Base-by-base conservation (phyloP, 2,329 filamentous ascomycete species). In the Fusarium coicis region DNA sequence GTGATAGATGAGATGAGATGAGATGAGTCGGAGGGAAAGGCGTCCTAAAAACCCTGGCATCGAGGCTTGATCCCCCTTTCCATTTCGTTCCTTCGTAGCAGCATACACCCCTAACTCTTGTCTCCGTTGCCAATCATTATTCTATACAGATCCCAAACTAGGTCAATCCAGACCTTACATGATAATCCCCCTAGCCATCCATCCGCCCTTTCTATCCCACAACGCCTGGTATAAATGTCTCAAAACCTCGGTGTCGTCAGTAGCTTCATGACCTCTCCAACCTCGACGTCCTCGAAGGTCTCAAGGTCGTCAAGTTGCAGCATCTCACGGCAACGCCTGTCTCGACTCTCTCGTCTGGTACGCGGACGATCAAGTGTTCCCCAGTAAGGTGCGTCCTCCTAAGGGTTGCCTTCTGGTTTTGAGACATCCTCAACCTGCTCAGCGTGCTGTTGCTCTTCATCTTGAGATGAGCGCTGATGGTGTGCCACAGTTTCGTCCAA, bases 201-300 rank as follows among this genome's bases (percentile, higher is more conserved):
- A 56, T 66, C 73, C 64, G n/a, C 53, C 65, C 71, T 55, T 57
- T 75, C 64, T 72, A 76, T 55, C 60, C 73, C 66, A 65, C 66
- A 65, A 74, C 75, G 70, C 74, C 74, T 75, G 70, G 54, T 70
- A 77, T 73, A 68, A 66, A 71, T 62, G 63, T 59, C 69, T 77
- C 65, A 75, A 63, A 54, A 66, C 58, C 64, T 71, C 44, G 58
- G 63, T 67, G 62, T 69, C 57, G 73, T 74, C 68, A 79, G 55
- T 56, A 77, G 62, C 60, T 65, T 74, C 63, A 72, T 66, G 63
- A 80, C 55, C 28, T 79, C 78, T 47, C 77, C 76, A 57, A 78
- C 58, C 59, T 79, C 76, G 63, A 80, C 66, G 34, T 78, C 66
- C 65, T 79, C 77, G 61, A 81, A 77, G 34, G 68, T 74, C 67